Percentiles rank a stretch among this genome's conserved stretches.
Conservation (phyloP, 2,329 filamentous ascomycete species). For the Exophiala mesophila region DNA sequence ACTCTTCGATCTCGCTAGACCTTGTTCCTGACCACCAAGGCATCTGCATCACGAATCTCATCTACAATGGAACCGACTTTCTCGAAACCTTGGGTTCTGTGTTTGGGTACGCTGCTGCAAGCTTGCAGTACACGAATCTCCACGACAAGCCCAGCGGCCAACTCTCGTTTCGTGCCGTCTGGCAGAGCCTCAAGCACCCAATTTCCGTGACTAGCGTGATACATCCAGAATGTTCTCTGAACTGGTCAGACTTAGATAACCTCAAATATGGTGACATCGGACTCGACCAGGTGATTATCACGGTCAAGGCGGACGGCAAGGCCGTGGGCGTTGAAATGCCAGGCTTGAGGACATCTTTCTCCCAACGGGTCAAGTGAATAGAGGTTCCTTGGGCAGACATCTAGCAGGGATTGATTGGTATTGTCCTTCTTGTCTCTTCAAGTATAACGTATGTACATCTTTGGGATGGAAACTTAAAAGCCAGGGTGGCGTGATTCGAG, state of each 20-base stretch:
- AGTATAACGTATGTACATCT: too few species aligned
- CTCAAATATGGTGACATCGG: conserved; percentile 26
- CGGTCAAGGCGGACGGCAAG: conserved; percentile 20
- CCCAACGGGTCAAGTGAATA: background rate
- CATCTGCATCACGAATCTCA: conserved; percentile 21
- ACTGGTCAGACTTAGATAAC: conserved; percentile 17
- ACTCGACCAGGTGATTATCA: conserved; percentile 26
- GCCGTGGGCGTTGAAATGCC: conserved; percentile 18
- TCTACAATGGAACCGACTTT: conserved; percentile 10
- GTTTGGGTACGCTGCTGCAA: conserved; percentile 1
- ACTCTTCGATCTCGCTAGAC: conserved; percentile 28
- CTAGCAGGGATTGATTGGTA: too few species aligned
- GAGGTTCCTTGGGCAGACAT: too few species aligned
- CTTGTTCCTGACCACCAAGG: conserved; percentile 20
- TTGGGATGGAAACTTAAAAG: too few species aligned
- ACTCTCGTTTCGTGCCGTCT: conserved; percentile 9
- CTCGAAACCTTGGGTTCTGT: background rate
- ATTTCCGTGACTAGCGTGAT: background rate
- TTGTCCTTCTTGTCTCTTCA: too few species aligned
- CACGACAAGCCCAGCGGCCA: background rate
- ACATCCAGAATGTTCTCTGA: conserved; percentile 5
- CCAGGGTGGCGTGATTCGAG: too few species aligned
- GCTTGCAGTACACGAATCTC: conserved; percentile 11
- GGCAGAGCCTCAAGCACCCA: conserved; percentile 1
- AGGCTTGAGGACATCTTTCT: conserved; percentile 4